A percentile compares a stretch with the other conserved stretches of the same genome.
phyloP scores from a whole-genome alignment of 208 protist genomes.

The Leishmania amazonensis region DNA sequence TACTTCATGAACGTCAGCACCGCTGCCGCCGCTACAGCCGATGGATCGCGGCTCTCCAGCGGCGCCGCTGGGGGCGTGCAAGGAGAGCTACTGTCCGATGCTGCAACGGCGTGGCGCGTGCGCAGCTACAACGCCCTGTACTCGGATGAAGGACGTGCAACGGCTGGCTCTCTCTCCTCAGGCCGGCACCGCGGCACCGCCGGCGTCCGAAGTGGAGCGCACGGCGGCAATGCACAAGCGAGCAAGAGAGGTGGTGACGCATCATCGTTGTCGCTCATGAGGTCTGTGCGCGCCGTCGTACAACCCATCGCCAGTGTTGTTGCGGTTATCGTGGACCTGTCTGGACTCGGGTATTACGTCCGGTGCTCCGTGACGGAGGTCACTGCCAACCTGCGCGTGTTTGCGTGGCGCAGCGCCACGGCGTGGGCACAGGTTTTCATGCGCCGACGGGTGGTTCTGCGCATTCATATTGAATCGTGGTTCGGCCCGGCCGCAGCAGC shows the following conservation, averaged over 20 bases:
- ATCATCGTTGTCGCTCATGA: background rate
- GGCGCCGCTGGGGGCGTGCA: background rate
- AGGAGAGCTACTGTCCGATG: background rate
- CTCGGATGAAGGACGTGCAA: background rate
- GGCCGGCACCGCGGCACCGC: background rate
- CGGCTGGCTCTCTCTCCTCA: background rate
- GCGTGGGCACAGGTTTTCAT: constrained; percentile 34
- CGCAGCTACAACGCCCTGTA: constrained; percentile 4
- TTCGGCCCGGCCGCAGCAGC: background rate
- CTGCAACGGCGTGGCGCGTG: constrained; percentile 2
- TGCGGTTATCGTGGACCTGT: background rate
- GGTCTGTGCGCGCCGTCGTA: background rate
- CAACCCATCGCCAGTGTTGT: background rate
- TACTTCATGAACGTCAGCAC: constrained; percentile 13
- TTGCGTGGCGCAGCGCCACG: constrained; percentile 22
- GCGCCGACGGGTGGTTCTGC: constrained; percentile 28
- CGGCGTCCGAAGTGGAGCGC: background rate
- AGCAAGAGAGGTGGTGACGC: background rate
- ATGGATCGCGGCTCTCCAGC: background rate
- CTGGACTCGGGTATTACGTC: background rate
- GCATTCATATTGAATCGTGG: constrained; percentile 18
- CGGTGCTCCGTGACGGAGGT: background rate
- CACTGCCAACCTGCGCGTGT: constrained; percentile 21
- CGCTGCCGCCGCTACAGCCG: background rate
- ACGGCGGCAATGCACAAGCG: background rate